Conservation (phyloP, 129 eudicot genomes). For the Flaveria linearis region DNA sequence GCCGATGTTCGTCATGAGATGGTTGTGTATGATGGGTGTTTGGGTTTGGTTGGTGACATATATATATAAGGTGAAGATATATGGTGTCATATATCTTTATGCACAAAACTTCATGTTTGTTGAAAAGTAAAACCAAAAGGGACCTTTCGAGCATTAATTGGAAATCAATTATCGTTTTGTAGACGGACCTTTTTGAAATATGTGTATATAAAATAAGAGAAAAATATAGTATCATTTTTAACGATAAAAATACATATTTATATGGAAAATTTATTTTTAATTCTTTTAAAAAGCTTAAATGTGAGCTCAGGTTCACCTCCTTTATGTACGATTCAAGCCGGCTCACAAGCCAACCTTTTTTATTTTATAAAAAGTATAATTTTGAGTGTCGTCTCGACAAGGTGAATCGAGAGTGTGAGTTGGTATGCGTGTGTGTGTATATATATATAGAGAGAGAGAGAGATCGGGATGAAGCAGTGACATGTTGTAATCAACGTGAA, state of each 20-base stretch:
- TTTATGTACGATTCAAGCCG: too few species aligned
- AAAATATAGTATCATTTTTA: background rate
- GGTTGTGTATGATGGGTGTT: background rate
- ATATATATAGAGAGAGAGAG: too few species aligned
- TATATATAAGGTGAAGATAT: constrained; percentile 12
- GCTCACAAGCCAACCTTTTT: too few species aligned
- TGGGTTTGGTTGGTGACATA: constrained; percentile 13
- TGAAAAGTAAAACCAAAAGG: constrained; percentile 22
- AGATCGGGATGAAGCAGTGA: too few species aligned
- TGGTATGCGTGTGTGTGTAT: too few species aligned
- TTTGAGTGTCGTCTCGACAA: too few species aligned
- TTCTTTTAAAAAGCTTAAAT: too few species aligned
- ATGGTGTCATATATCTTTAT: background rate
- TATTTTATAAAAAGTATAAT: too few species aligned
- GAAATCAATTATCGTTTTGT: background rate
- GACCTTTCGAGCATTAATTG: constrained; percentile 21
- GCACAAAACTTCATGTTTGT: background rate
- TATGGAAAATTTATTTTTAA: background rate
- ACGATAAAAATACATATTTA: background rate
- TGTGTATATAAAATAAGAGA: background rate
- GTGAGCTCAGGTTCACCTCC: too few species aligned
- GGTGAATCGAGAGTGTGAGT: too few species aligned
- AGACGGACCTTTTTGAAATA: background rate
- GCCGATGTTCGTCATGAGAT: constrained; percentile 10
- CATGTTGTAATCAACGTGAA: too few species aligned